Percentiles rank a stretch among this genome's conserved stretches.
phyloP scores from a whole-genome alignment of 129 eudicot genomes.

The Flaveria sonorensis region DNA sequence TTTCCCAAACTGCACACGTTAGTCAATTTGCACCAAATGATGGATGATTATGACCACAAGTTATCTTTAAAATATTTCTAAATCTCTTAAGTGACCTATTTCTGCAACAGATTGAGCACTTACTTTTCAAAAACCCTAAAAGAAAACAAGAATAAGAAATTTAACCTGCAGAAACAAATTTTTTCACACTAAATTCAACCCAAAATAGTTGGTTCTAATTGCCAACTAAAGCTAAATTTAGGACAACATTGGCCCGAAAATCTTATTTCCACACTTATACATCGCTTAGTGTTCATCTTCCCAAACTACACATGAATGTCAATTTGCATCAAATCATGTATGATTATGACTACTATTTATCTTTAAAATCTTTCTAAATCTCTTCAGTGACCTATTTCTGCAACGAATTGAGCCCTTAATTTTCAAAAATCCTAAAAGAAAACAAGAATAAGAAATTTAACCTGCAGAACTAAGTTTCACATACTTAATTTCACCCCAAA shows the following conservation, averaged over 20 bases:
- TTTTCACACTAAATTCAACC: slow-evolving; percentile 7
- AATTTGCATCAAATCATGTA: background rate
- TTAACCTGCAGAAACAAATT: background rate
- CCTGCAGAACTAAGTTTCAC: background rate
- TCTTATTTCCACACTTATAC: background rate
- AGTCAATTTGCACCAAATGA: slow-evolving; percentile 3
- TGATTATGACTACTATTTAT: slow-evolving; percentile 10
- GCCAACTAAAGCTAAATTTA: background rate
- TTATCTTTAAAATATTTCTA: slow-evolving; percentile 8
- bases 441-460: background rate
- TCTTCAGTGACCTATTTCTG: background rate
- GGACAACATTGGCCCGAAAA: background rate
- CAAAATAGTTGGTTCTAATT: background rate
- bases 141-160: background rate
- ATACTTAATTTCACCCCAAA: slow-evolving; percentile 10
- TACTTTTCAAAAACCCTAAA: slow-evolving; percentile 12
- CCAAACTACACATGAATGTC: background rate
- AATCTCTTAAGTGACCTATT: background rate
- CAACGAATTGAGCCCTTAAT: background rate
- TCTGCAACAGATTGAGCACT: background rate
- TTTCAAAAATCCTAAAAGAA: slow-evolving; percentile 11
- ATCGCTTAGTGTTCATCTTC: background rate
- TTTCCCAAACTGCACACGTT: slow-evolving; percentile 4
- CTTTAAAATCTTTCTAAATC: background rate
- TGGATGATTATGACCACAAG: slow-evolving; percentile 15